Evolutionary conservation across 2,329 filamentous ascomycete species (phyloP).

Genomic region (Chalara sp.): DNA sequence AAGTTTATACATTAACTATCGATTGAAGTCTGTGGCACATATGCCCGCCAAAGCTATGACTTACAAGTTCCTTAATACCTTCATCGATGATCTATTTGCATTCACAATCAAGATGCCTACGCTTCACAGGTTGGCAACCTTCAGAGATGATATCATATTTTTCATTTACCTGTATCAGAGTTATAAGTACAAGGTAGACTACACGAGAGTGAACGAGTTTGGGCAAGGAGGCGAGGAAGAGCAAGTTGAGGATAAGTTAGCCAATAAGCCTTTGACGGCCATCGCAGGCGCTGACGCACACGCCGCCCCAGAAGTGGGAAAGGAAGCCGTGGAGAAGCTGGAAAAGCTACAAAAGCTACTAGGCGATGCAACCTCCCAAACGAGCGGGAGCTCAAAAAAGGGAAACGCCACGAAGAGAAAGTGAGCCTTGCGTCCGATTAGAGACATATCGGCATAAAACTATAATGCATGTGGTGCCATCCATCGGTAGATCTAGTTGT

Average conservation of each 20-base stretch:
- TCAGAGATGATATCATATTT: conserved; percentile 95
- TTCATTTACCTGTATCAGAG: conserved; percentile 95
- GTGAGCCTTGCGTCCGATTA: conserved; percentile 18
- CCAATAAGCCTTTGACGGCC: conserved; percentile 28
- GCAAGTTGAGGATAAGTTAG: conserved; percentile 45
- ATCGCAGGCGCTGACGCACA: conserved; percentile 11
- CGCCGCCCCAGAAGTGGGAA: conserved; percentile 27
- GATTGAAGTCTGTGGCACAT: conserved; percentile 89
- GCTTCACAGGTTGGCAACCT: conserved; percentile 82
- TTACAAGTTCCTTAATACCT: conserved; percentile 98
- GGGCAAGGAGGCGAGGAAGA: conserved; percentile 96
- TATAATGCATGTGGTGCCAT: too few species aligned
- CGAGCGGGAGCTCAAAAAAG: conserved; percentile 40
- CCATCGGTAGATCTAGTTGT: too few species aligned
- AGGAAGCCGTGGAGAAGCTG: conserved; percentile 15
- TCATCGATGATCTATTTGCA: conserved; percentile 96
- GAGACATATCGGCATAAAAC: too few species aligned
- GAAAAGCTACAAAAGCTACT: conserved; percentile 2
- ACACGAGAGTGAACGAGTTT: conserved; percentile 91
- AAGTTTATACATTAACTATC: conserved; percentile 97
- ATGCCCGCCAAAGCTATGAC: conserved; percentile 96
- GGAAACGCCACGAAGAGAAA: conserved; percentile 43
- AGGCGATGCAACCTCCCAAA: conserved; percentile 28
- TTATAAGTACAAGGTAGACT: conserved; percentile 88
- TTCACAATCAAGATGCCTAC: conserved; percentile 99